Evolutionary conservation across 192 early-diverging fungal genomes (phyloP), one percentile per base, ranked within the genome.

Genomic region (Chytriomyces confervae): DNA sequence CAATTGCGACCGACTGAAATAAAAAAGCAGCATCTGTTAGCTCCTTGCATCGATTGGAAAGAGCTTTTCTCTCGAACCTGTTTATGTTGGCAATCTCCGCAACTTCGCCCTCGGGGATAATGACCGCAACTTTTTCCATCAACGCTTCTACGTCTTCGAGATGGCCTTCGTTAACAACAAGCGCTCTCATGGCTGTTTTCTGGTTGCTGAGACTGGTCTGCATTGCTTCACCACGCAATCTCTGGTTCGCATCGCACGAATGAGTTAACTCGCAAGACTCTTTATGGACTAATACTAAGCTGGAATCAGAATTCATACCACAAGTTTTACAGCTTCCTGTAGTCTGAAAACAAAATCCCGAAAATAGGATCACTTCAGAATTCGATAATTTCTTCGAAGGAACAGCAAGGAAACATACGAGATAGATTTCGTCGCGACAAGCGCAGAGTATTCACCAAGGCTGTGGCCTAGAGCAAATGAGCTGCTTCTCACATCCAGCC

Each of bases 41-140:
- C n/a, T 29, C 20, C 47, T 51, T 73, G 11, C 24, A 64, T 9
- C n/a, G 29, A 48, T 20, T 13, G 47, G 13, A 49, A 70, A 16
- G 36, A 10, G 3, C 24, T 1, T 46, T 23, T 70, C 18, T 70
- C 50, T 16, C 36, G 20, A 73, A 90, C 89, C 86, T 90, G 83
- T 96, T 95, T 23, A 95, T 88, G 81, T 98, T 96, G 49, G 94
- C 93, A 79, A 99, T 88, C 81, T 95, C 91, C 6, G 93, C 95
- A 8, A 95, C 79, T 79, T 96, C 94, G 60, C 89, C 91, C 23
- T 81, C 76, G 0, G 92, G 91, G 18, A 95, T 76, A 9, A 82
- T 79, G 5, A 83, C 75, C 57, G 84, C 81, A 20, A 95, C 88
- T 68, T 91, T 91, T 16, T 81, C 80, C 88, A 95, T 91, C 2